Evolutionary conservation across 805 yeast species (phyloP), one percentile per base, ranked within the genome.

Genomic region (Allodekkera sacchari): DNA sequence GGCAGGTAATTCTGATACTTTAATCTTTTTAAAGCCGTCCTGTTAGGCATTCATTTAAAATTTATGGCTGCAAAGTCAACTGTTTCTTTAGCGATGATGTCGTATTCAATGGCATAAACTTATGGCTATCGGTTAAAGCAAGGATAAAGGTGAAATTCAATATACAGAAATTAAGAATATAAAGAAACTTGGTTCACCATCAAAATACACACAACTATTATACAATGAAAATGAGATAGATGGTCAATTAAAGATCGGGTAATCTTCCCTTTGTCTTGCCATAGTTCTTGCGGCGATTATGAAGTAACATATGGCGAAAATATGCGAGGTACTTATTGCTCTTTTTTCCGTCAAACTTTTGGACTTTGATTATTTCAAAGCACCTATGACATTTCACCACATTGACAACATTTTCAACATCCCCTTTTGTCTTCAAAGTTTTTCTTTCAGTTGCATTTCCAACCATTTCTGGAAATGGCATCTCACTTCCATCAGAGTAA

Each of bases 401-500:
- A 32, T 45, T 25, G 7, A 25, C 28, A 11, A 11, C 9, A 7
- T 7, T 13, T 11, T 17, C 7, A 9, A 25, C 18, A 14, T 15
- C n/a, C 7, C 28, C 28, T 8, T 15, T n/a, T 9, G 28, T 25
- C 28, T 25, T 25, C n/a, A 25, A 25, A 13, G 18, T 25, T 12
- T 25, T 25, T 7, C 8, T 15, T 25, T 25, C 28, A 15, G 7
- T 25, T 7, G 18, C 17, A 14, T 6, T 15, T 15, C 52, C 50
- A 14, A 45, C 34, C 6, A 33, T 24, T 5, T 20, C 16, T 3
- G 61, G 59, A 10, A 39, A 39, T 6, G 53, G 47, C 49, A 55
- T 40, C 22, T 41, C 47, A 28, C 37, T 33, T 7, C 59, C 59
- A 12, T 44, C 43, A 5, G 51, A 43, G 37, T 49, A 51, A 5